A percentile compares a stretch with the other conserved stretches of the same genome.
These are phyloP conservation scores for Cyberlindnera veronae DNA, from an alignment of 805 yeast species.

Conservation along the genomic window DNA sequence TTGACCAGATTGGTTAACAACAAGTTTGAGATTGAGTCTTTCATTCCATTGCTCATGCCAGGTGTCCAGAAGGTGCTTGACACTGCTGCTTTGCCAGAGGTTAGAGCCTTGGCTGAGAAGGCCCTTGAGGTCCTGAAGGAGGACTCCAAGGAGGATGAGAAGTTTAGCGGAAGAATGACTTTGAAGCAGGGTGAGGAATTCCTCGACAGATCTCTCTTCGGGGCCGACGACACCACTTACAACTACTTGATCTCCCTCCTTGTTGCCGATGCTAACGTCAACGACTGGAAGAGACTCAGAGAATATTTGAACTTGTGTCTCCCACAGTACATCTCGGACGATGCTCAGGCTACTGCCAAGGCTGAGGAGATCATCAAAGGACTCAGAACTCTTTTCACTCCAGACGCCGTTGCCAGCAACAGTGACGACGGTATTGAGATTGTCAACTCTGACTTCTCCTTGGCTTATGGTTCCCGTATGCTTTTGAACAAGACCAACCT, in stretches of 20 bases:
- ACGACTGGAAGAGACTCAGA: slow-evolving; percentile 61
- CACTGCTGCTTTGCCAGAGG: slow-evolving; percentile 94
- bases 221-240: slow-evolving; percentile 37
- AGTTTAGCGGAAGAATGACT: slow-evolving; percentile 72
- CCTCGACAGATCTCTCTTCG: slow-evolving; percentile 29
- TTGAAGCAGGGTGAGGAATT: slow-evolving; percentile 49
- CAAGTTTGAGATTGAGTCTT: slow-evolving; percentile 84
- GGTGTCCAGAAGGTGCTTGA: slow-evolving; percentile 84
- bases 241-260: slow-evolving; percentile 51
- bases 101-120: slow-evolving; percentile 86
- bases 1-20: slow-evolving; percentile 93
- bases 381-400: slow-evolving; percentile 52
- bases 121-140: slow-evolving; percentile 79
- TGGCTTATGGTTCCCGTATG: slow-evolving; percentile 98
- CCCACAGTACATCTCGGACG: slow-evolving; percentile 34
- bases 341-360: slow-evolving; percentile 36
- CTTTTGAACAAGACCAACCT: slow-evolving; percentile 87
- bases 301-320: slow-evolving; percentile 48
- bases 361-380: slow-evolving; percentile 43
- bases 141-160: slow-evolving; percentile 72
- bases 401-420: slow-evolving; percentile 51
- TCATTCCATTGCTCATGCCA: slow-evolving; percentile 85
- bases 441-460: slow-evolving; percentile 90
- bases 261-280: slow-evolving; percentile 65
- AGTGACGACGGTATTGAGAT: slow-evolving; percentile 83